Base-by-base conservation (phyloP, 1,139 yeast species). In the Saccharomycopsis hybrid region DNA sequence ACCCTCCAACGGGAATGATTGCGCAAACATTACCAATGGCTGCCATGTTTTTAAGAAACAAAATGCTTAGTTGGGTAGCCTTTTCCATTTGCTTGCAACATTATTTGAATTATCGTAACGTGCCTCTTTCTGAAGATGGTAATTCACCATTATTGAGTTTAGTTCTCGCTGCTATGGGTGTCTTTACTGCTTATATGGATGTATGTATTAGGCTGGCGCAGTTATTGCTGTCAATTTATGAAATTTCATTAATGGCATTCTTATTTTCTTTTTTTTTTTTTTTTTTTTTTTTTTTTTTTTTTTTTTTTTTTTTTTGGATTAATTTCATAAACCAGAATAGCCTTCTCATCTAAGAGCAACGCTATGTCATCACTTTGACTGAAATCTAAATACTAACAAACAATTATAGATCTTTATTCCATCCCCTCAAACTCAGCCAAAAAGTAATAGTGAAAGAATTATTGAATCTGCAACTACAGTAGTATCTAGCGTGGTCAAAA, bases 1-100 rank as follows among this genome's bases (percentile, higher is more conserved):
- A 63, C 38, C 74, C 71, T 41, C 77, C 79, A 2, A 63, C 77
- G 2, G 68, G 72, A 40, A 68, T 75, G 67, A 67, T 77, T 41
- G 66, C 80, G 3, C 81, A 77, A 58, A 72, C 81, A 43, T 66
- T 78, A 56, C 84, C 84, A 41, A 76, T 78, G 81, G 82, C 80
- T 2, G 82, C 83, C 41, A 78, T 78, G 83, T 52, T 52, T 32
- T 40, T 52, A 52, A 48, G 55, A 47, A 52, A 52, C 36, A 47
- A 45, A 41, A 40, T 52, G 52, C 24, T 52, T 11, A 47, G 54
- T 44, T 52, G 55, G 55, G 42, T 45, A 1, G 27, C 48, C 9
- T 51, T 52, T 65, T 68, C 49, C 25, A 33, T 54, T 37, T 47
- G 51, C 47, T 47, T 49, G 28, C 52, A 56, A 49, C 57, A 53